Conservation (phyloP, 768 basidiomycete genomes). For the Tulasnella sp. region DNA sequence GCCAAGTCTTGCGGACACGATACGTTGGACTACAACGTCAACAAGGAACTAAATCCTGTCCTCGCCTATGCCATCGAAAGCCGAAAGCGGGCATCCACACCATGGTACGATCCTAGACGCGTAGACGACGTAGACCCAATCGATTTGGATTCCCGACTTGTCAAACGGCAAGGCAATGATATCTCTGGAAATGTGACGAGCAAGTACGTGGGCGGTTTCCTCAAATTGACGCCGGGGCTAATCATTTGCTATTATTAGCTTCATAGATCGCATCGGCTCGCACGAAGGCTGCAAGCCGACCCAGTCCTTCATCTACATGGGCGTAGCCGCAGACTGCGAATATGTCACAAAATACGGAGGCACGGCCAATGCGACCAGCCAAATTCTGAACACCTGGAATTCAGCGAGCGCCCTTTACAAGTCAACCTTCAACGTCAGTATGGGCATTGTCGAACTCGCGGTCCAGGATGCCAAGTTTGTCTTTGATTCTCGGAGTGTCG, state of each 20-base stretch:
- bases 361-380: conserved; percentile 56
- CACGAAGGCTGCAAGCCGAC: conserved; percentile 61
- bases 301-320: conserved; percentile 73
- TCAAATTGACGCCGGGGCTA: background rate
- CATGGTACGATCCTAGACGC: conserved; percentile 39
- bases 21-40: conserved; percentile 54
- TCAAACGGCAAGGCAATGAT: conserved; percentile 47
- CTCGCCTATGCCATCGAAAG: conserved; percentile 24
- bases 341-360: conserved; percentile 61
- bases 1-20: conserved; percentile 59
- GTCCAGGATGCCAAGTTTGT: conserved; percentile 52
- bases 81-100: conserved; percentile 26
- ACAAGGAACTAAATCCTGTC: conserved; percentile 47
- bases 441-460: conserved; percentile 73
- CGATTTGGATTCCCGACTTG: conserved; percentile 26
- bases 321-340: conserved; percentile 80
- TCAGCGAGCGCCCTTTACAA: conserved; percentile 67
- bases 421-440: conserved; percentile 73
- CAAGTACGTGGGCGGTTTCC: conserved; percentile 40
- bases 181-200: conserved; percentile 42
- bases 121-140: background rate
- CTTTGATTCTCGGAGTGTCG: background rate
- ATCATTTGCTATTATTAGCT: conserved; percentile 39
- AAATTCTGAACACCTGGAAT: conserved; percentile 75
- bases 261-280: conserved; percentile 58